A percentile compares a stretch with the other conserved stretches of the same genome.
These are phyloP conservation scores for Polytrichum formosum DNA, from an alignment of 225 moss, liverwort and hornwort genomes.

Conservation along the genomic window DNA sequence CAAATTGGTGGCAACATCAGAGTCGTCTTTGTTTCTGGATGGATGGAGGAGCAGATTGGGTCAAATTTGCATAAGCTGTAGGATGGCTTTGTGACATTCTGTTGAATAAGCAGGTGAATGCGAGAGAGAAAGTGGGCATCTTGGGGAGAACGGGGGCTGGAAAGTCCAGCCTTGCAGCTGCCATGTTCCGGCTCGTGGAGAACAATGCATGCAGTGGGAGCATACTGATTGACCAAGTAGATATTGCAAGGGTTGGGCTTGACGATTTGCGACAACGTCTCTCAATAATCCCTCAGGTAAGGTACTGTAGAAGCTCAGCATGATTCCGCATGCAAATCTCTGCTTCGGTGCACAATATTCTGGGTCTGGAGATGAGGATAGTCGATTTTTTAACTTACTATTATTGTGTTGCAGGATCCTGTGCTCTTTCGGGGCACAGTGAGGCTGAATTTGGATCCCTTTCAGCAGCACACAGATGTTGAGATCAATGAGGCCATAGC, in stretches of 20 bases:
- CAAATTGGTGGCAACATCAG: no score
- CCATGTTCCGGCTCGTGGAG: slow-evolving; percentile 64
- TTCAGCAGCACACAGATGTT: slow-evolving; percentile 36
- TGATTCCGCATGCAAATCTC: no score
- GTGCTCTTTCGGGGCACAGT: slow-evolving; percentile 55
- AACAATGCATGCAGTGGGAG: slow-evolving; percentile 45
- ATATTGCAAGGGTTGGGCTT: slow-evolving; percentile 38
- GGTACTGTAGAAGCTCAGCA: background rate
- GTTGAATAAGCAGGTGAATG: slow-evolving; percentile 14
- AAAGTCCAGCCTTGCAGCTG: slow-evolving; percentile 59
- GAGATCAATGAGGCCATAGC: slow-evolving; percentile 41
- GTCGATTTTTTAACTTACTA: background rate
- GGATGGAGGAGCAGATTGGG: no score
- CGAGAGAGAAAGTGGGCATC: slow-evolving; percentile 54
- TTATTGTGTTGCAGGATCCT: slow-evolving; percentile 34
- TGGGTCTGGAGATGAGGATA: no score
- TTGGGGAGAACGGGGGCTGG: slow-evolving; percentile 65
- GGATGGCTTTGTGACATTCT: background rate
- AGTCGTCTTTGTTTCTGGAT: no score
- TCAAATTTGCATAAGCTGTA: no score
- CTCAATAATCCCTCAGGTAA: slow-evolving; percentile 60
- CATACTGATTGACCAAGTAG: slow-evolving; percentile 43
- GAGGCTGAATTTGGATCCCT: slow-evolving; percentile 57
- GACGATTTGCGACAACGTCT: slow-evolving; percentile 63
- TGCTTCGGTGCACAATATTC: no score